Base-by-base conservation (phyloP, 768 basidiomycete species). In the Auricularia cornea region DNA sequence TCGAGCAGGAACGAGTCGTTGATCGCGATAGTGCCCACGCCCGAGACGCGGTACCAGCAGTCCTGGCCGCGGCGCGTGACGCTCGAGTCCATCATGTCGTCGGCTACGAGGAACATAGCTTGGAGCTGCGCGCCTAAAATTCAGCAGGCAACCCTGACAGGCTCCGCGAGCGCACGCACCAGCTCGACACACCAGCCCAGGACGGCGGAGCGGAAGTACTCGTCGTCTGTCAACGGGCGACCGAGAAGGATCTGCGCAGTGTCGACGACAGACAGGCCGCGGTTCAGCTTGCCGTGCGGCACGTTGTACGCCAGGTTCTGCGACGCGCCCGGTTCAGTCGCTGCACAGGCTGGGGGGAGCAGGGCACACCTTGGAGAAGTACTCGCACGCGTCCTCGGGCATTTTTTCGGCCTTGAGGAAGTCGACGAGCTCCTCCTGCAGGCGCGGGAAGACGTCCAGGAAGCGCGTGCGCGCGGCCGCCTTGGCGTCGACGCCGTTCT, bases 1-100 rank as follows among this genome's bases (percentile, higher is more conserved):
- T 94, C 93, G 74, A 98, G 87, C 90, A 98, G 92, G 82, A 97
- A 94, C 1, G 92, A 79, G 72, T 98, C 96, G 79, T 98, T 98
- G 78, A 98, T 89, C 3, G 96, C 94, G 66, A 97, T 85, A 76
- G 87, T 86, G 56, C 87, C 87, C 65, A 96, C 86, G 18, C 77
- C 78, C 62, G 81, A 79, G 44, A 84, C 73, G 59, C 79, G 83
- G 78, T 96, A 98, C 92, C 92, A 99, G 77, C 96, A 99, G 2
- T 94, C 90, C 75, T 97, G 95, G 3, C 89, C 88, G 11, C 96
- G 88, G 29, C 96, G 89, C 12, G 96, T 98, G 68, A 98, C 88
- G 57, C 90, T 92, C 23, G 82, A 74, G 72, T 99, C 96, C 97
- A 99, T 99, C 70, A 98, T 94, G 75, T 98, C 96, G 75, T 99